Percentiles rank a stretch among this genome's conserved stretches.
phyloP scores from a whole-genome alignment of 306 rosid species.

The Citrullus amarus region DNA sequence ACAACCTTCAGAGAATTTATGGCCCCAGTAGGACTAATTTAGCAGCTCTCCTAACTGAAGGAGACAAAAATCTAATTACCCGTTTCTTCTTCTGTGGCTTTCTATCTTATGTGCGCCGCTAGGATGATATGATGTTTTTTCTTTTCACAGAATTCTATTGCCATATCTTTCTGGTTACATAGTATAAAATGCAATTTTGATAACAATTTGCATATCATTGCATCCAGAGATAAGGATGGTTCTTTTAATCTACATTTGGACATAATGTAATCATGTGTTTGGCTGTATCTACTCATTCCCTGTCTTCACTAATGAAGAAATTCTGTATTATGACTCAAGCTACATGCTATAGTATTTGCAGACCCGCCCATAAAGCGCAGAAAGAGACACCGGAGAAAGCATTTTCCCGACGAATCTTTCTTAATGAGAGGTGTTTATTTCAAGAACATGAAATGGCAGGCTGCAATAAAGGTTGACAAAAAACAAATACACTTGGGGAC shows the following conservation, averaged over 20 bases:
- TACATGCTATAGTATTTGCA: conserved; percentile 14
- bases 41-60: not conserved
- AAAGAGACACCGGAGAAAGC: conserved; percentile 75
- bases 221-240: not conserved
- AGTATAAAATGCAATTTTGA: not conserved
- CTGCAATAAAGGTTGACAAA: conserved; percentile 96
- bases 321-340: not conserved
- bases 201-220: not conserved
- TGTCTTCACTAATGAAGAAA: not conserved
- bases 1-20: not conserved
- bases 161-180: not conserved
- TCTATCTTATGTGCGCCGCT: not conserved
- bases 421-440: conserved; percentile 88
- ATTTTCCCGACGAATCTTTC: conserved; percentile 52
- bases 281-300: not conserved
- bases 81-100: not conserved
- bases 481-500: conserved; percentile 96
- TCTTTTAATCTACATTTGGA: not conserved
- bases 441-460: conserved; percentile 97
- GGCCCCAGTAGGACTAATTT: not conserved
- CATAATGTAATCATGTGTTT: not conserved
- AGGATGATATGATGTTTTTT: not conserved
- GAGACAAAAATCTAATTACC: not conserved
- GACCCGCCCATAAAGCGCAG: conserved; percentile 73
- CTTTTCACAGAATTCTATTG: not conserved